A percentile compares a stretch with the other conserved stretches of the same genome.
These are phyloP conservation scores for Candolleomyces aberdarensis DNA, from an alignment of 768 basidiomycete species.

Conservation along the genomic window DNA sequence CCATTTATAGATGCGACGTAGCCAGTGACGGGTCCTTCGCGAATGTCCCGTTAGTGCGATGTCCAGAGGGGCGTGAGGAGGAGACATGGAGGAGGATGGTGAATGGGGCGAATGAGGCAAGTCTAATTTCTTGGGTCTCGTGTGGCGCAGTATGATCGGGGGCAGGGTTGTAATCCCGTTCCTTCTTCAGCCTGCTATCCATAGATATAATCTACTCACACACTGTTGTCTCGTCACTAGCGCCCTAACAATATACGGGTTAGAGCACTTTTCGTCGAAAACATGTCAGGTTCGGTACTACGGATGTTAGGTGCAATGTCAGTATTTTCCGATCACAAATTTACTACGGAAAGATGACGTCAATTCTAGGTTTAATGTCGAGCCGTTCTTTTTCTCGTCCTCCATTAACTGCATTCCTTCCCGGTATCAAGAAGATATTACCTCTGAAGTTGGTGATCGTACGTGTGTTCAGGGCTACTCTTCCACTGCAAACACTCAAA, in stretches of 20 bases:
- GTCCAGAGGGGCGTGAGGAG: slow-evolving; percentile 14
- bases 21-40: slow-evolving; percentile 28
- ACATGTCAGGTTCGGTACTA: slow-evolving; percentile 43
- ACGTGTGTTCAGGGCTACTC: slow-evolving; percentile 21
- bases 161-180: slow-evolving; percentile 2
- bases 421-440: slow-evolving; percentile 51
- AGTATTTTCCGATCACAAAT: background rate
- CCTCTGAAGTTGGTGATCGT: slow-evolving; percentile 45
- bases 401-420: slow-evolving; percentile 66
- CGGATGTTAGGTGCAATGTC: slow-evolving; percentile 53
- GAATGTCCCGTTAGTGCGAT: slow-evolving; percentile 11
- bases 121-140: background rate
- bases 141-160: slow-evolving; percentile 21
- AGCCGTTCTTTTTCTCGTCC: slow-evolving; percentile 64
- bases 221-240: slow-evolving; percentile 1
- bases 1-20: slow-evolving; percentile 32
- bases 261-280: slow-evolving; percentile 46
- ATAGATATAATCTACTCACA: background rate
- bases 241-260: slow-evolving; percentile 32
- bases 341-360: slow-evolving; percentile 33
- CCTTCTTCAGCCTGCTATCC: background rate
- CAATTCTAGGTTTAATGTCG: slow-evolving; percentile 38
- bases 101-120: background rate
- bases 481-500: background rate
- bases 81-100: slow-evolving; percentile 31